Conservation (phyloP, 2,329 filamentous ascomycete species). For the Graphilbum ipis-grandicollis region DNA sequence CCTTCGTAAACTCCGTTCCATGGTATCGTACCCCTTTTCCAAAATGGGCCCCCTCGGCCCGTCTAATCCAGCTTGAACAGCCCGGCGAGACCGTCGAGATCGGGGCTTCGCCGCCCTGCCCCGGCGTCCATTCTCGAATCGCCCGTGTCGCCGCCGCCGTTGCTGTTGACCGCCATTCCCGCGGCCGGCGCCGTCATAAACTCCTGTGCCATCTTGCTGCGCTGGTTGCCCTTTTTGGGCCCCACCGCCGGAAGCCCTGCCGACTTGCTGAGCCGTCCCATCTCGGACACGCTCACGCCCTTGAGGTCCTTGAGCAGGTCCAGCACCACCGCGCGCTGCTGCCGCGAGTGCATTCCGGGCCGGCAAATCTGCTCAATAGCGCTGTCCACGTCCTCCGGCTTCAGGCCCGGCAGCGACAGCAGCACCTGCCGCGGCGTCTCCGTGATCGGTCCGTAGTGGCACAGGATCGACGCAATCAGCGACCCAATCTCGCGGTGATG, state of each 20-base stretch:
- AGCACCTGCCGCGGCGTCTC: slow-evolving; percentile 58
- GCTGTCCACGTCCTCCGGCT: slow-evolving; percentile 45
- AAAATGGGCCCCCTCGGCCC: no score
- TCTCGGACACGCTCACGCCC: slow-evolving; percentile 82
- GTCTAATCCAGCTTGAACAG: slow-evolving; percentile 23
- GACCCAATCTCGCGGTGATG: slow-evolving; percentile 82
- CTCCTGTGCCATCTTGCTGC: slow-evolving; percentile 46
- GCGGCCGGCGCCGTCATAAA: slow-evolving; percentile 38
- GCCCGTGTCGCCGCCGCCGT: slow-evolving; percentile 2
- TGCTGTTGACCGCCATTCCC: not conserved
- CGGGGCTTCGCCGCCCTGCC: slow-evolving; percentile 22
- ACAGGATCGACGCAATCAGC: slow-evolving; percentile 72
- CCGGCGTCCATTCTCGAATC: no score
- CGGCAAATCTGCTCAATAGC: slow-evolving; percentile 44
- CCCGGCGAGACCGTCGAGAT: slow-evolving; percentile 37
- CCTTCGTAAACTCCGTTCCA: not conserved
- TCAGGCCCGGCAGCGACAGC: slow-evolving; percentile 64
- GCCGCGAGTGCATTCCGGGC: slow-evolving; percentile 44
- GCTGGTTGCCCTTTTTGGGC: slow-evolving; percentile 23
- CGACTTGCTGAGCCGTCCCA: slow-evolving; percentile 60
- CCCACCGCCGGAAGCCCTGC: slow-evolving; percentile 16
- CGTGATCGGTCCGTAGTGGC: slow-evolving; percentile 54
- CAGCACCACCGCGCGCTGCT: slow-evolving; percentile 66
- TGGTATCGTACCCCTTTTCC: not conserved
- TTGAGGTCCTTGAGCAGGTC: slow-evolving; percentile 75